Base-by-base conservation (phyloP, 148 eudicot species). In the Simmondsia chinensis region DNA sequence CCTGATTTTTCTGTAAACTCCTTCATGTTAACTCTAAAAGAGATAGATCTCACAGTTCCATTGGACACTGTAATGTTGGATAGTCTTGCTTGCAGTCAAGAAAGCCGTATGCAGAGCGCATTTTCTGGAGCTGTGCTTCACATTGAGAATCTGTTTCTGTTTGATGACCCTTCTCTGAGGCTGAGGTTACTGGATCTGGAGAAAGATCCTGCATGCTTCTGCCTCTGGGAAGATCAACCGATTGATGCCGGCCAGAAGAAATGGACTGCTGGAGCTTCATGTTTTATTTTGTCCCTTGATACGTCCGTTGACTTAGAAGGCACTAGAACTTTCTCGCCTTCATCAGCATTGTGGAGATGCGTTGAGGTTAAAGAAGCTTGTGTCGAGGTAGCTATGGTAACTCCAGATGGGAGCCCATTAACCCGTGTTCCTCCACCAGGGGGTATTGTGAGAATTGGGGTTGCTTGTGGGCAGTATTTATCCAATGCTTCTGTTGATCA, bases 201-300 rank as follows among this genome's bases (percentile, higher is more conserved):
- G 52, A 91, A 85, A 30, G 97, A 91, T 69, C 86, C 97, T 56
- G 94, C 94, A 63, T 91, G 95, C 68, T 85, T 82, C 57, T 82
- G 85, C 66, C 82, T 91, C 21, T 91, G 97, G 95, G 51, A 72
- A 50, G 72, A 29, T 59, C 97, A 91, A 59, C 97, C 97, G 10
- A 36, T 91, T 70, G 97, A 91, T 76, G 76, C 88, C 48, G 70
- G 95, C 64, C 94, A 79, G 68, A 91, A 76, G 44, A 91, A 91
- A 66, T 65, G 73, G 83, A 63, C 72, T 43, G 64, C 75, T 51
- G 83, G 79, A 54, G 95, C 88, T 53, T 74, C 95, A 37, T 58
- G 64, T 9, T 27, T 82, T 26, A 68, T 72, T 59, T 58, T 91
- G 70, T 85, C 95, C 51, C 64, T 91, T 50, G 86, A 82, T 63